Conservation (phyloP, 2,329 filamentous ascomycete species). For the Didymella keratinophila region DNA sequence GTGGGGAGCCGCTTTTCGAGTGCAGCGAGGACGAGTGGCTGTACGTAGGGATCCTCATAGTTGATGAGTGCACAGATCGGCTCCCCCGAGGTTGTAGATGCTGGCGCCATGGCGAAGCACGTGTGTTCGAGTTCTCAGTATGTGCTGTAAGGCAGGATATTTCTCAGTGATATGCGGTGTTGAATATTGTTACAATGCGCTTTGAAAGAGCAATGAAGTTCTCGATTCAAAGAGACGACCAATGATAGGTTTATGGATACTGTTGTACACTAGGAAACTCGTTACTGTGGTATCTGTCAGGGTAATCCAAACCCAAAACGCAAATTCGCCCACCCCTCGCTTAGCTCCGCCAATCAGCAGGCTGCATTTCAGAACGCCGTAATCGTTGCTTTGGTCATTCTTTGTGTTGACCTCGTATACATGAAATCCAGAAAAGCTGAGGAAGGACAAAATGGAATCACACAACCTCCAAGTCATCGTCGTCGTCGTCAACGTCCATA, state of each 20-base stretch:
- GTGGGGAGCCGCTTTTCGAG: conserved; percentile 68
- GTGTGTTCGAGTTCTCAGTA: neutral
- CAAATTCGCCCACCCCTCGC: conserved; percentile 34
- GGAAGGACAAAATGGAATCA: conserved; percentile 39
- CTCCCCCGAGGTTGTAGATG: conserved; percentile 9
- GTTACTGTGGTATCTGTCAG: conserved; percentile 24
- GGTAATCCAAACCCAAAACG: conserved; percentile 21
- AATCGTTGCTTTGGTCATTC: conserved; percentile 11
- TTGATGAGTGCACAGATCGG: conserved; percentile 75
- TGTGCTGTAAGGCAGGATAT: neutral
- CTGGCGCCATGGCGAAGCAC: conserved; percentile 22
- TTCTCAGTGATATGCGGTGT: neutral
- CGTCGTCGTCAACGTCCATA: conserved; percentile 50
- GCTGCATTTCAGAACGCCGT: conserved; percentile 31
- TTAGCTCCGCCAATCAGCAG: conserved; percentile 44
- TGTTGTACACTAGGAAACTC: conserved; percentile 28
- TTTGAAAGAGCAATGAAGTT: neutral
- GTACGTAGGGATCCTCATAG: conserved; percentile 89
- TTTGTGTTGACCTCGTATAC: conserved; percentile 12
- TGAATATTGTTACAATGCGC: neutral
- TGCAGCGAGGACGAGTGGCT: conserved; percentile 81
- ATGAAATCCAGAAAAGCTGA: neutral
- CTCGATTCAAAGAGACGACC: conserved; percentile 17
- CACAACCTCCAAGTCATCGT: conserved; percentile 60
- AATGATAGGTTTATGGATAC: conserved; percentile 16